Percentiles rank a stretch among this genome's conserved stretches.
phyloP scores from a whole-genome alignment of 192 early-diverging fungal genomes.

The Coemansia sp. region DNA sequence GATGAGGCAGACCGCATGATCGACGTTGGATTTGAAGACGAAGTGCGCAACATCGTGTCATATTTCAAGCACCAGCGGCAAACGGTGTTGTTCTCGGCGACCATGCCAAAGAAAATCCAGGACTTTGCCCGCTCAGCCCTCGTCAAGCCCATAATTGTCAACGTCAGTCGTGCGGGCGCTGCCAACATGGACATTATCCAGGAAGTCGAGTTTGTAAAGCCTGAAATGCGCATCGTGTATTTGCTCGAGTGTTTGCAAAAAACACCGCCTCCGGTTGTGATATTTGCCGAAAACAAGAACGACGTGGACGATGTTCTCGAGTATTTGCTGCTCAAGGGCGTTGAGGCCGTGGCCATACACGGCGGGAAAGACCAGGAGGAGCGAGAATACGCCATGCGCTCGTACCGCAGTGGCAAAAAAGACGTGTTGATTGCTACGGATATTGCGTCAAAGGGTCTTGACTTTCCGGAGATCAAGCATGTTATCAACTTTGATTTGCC shows the following conservation, averaged over 20 bases:
- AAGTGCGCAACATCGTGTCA: slow-evolving; percentile 92
- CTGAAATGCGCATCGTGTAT: slow-evolving; percentile 93
- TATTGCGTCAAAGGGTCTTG: slow-evolving; percentile 93
- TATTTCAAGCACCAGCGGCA: slow-evolving; percentile 94
- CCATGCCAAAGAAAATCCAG: slow-evolving; percentile 99
- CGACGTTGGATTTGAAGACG: slow-evolving; percentile 98
- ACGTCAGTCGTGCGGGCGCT: slow-evolving; percentile 95
- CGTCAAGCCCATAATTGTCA: slow-evolving; percentile 89
- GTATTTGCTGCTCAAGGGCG: slow-evolving; percentile 90
- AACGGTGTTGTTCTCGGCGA: slow-evolving; percentile 93
- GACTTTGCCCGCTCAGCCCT: slow-evolving; percentile 90
- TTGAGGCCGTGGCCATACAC: slow-evolving; percentile 93
- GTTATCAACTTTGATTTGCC: slow-evolving; percentile 99
- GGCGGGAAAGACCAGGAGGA: slow-evolving; percentile 97
- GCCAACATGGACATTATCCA: slow-evolving; percentile 97
- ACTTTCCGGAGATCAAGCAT: slow-evolving; percentile 94
- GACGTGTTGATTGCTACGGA: slow-evolving; percentile 98
- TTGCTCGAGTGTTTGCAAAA: slow-evolving; percentile 95
- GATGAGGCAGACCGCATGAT: slow-evolving; percentile 99
- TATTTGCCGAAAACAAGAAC: slow-evolving; percentile 99
- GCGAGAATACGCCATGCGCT: slow-evolving; percentile 91
- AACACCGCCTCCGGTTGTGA: slow-evolving; percentile 90
- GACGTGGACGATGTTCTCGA: slow-evolving; percentile 99
- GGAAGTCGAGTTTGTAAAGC: slow-evolving; percentile 96
- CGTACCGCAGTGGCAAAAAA: slow-evolving; percentile 87